A percentile compares a stretch with the other conserved stretches of the same genome.
Evolutionary conservation across 768 basidiomycete species (phyloP).

Genomic region (Naganishia friedmannii): DNA sequence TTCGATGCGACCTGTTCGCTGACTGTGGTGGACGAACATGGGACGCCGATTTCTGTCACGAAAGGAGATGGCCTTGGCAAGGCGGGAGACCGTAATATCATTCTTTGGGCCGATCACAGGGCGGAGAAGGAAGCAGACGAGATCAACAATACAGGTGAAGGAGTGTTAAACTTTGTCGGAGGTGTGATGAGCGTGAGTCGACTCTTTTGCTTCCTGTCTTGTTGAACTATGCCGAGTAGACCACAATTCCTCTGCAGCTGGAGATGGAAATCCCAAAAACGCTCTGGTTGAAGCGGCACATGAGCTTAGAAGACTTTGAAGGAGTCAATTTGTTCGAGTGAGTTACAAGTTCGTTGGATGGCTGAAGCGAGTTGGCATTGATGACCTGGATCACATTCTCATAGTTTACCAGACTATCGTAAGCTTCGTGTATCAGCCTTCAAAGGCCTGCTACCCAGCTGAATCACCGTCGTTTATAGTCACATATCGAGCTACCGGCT

Average conservation of each 20-base stretch:
- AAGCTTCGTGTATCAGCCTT: background rate
- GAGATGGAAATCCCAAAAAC: slow-evolving; percentile 99
- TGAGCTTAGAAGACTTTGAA: slow-evolving; percentile 67
- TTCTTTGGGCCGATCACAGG: slow-evolving; percentile 96
- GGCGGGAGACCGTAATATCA: slow-evolving; percentile 73
- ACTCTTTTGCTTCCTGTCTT: background rate
- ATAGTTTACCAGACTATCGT: slow-evolving; percentile 86
- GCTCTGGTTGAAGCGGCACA: slow-evolving; percentile 89
- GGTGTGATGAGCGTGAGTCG: slow-evolving; percentile 77
- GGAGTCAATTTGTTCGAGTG: slow-evolving; percentile 54
- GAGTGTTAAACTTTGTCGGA: slow-evolving; percentile 90
- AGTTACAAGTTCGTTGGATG: slow-evolving; percentile 19
- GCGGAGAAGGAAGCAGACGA: slow-evolving; percentile 85
- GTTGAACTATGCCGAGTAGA: background rate
- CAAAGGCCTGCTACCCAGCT: background rate
- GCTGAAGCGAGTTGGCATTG: too few species aligned
- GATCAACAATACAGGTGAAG: slow-evolving; percentile 79
- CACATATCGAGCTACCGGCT: slow-evolving; percentile 83
- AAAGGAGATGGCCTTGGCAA: slow-evolving; percentile 64
- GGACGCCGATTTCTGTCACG: slow-evolving; percentile 72
- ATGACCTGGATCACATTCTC: slow-evolving; percentile 56
- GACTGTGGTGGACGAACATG: slow-evolving; percentile 71
- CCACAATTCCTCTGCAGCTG: too few species aligned
- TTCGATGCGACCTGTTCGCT: slow-evolving; percentile 97
- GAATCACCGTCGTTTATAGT: slow-evolving; percentile 51